Percentiles rank a stretch among this genome's conserved stretches.
These are phyloP conservation scores for Nemania sp. DNA, from an alignment of 2,329 filamentous ascomycete genomes.

Conservation along the genomic window DNA sequence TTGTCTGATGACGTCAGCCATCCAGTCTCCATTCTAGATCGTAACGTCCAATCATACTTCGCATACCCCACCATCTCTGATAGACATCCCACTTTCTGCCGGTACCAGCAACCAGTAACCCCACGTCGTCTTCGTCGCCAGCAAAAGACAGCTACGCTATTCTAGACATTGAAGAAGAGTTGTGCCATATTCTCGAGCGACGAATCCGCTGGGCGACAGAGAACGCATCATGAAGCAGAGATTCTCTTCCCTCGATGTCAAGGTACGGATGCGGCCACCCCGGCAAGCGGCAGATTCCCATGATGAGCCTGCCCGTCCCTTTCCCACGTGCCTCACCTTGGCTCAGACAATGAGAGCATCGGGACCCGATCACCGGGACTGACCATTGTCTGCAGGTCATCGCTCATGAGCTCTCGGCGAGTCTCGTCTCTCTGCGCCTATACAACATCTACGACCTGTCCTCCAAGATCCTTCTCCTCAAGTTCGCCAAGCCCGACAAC, in stretches of 20 bases:
- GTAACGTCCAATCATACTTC: conserved; percentile 2
- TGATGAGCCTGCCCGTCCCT: too few relatives aligned
- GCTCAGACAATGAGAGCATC: background rate
- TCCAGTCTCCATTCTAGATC: background rate
- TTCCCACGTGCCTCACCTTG: background rate
- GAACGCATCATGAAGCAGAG: conserved; percentile 57
- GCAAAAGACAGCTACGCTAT: background rate
- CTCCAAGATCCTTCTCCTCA: conserved; percentile 92
- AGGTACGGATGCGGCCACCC: conserved; percentile 43
- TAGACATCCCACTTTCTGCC: conserved; percentile 16
- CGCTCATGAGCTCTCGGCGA: conserved; percentile 83
- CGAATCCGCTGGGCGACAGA: background rate
- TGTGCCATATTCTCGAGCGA: background rate
- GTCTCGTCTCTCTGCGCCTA: conserved; percentile 77
- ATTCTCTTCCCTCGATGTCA: conserved; percentile 62
- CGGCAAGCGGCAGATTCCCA: background rate
- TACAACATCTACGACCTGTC: conserved; percentile 96
- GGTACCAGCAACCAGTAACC: conserved; percentile 16
- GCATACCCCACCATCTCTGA: conserved; percentile 9
- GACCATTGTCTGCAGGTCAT: conserved; percentile 67
- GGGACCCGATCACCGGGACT: background rate
- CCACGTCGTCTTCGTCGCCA: conserved; percentile 11
- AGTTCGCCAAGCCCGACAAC: conserved; percentile 87
- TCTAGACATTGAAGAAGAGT: background rate
- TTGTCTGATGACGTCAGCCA: conserved; percentile 17